Conservation (phyloP, 1,284 basidiomycete species). For the Ceratobasidium sp. region DNA sequence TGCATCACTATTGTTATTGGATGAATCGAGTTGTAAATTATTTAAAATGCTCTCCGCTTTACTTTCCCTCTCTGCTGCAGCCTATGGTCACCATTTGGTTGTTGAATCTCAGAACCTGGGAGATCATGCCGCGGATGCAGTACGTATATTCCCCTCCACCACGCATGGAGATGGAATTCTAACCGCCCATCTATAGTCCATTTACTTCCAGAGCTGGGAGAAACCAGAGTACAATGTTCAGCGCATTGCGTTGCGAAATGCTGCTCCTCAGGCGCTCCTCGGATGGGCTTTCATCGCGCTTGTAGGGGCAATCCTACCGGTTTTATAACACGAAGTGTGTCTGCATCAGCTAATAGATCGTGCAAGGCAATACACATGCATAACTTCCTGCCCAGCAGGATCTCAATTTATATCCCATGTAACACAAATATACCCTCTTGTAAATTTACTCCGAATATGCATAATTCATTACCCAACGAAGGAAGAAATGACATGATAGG, state of each 20-base stretch:
- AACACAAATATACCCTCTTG: too few relatives aligned
- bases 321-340: too few relatives aligned
- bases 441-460: too few relatives aligned
- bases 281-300: too few relatives aligned
- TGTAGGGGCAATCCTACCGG: too few relatives aligned
- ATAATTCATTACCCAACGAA: too few relatives aligned
- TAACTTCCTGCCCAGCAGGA: too few relatives aligned
- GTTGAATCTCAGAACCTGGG: conserved; percentile 10
- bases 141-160: not conserved
- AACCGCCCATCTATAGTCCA: not conserved
- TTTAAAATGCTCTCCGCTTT: not conserved
- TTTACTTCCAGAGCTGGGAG: conserved; percentile 13
- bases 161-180: too few relatives aligned
- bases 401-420: too few relatives aligned
- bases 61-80: not conserved
- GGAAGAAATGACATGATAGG: too few relatives aligned
- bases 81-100: not conserved
- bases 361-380: too few relatives aligned
- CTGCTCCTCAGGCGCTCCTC: not conserved
- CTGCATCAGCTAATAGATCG: too few relatives aligned
- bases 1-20: not conserved
- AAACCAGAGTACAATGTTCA: not conserved
- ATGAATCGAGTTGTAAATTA: not conserved
- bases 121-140: conserved; percentile 7
- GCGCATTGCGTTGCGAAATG: not conserved